Evolutionary conservation across 2,329 filamentous ascomycete species (phyloP), one percentile per base, ranked within the genome.

Genomic region (Talaromyces sp.): DNA sequence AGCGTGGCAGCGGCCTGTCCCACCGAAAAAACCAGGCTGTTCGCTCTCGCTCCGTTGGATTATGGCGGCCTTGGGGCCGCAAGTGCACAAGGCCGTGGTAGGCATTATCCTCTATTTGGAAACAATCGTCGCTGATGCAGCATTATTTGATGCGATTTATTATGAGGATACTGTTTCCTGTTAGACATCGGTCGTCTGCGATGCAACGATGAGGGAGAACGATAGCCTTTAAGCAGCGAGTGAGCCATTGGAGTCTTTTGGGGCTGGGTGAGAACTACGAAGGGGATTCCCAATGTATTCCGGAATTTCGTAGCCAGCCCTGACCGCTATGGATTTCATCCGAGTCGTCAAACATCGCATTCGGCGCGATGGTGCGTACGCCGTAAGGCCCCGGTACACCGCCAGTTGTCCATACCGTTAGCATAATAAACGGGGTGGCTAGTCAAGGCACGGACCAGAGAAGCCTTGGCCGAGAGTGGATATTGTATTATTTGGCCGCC

Each of bases 1-100:
- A 70, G 64, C 67, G 65, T 70, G 68, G 67, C 68, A 69, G 62
- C 62, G 60, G 58, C 29, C 51, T 61, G 61, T 61, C 59, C 59
- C 59, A 58, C 59, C 35, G 31, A 31, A 51, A 48, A 46, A 24
- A 24, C 48, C 11, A 51, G 48, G 26, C 48, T 51, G 26, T 27
- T 52, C 27, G 6, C 17, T n/a, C 17, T 52, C 14, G 19, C 19
- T 52, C 29, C 17, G 12, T 29, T 52, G 14, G 17, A 17, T 29
- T 29, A 14, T 52, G 24, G 24, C 8, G 48, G 26, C 52, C 50
- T 56, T 57, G 38, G 54, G 10, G 54, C 26, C 32, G 31, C 35
- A 54, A 54, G 54, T 26, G 50, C 58, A 53, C 31, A 29, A 7
- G 53, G 50, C 19, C 24, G 3, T 32, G 35, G 31, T 32, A 26